phyloP scores from a whole-genome alignment of 2,329 filamentous ascomycete species.

The Aspergillus neoniger region DNA sequence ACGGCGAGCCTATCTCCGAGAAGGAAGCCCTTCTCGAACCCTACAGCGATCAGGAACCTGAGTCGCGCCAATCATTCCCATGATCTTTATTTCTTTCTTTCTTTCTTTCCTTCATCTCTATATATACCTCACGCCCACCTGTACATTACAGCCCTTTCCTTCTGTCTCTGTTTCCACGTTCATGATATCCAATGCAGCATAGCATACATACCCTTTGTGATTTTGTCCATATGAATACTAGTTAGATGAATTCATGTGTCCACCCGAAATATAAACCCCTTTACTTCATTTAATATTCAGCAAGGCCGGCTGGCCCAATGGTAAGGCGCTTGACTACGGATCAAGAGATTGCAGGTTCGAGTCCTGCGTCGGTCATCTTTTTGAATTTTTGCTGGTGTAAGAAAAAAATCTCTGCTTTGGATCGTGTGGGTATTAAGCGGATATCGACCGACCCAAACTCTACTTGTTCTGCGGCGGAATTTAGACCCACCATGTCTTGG shows the following conservation, averaged over 20 bases:
- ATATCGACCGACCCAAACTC: too few relatives aligned
- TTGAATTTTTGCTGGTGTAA: slow-evolving; percentile 11
- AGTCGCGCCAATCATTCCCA: neutral
- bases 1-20: slow-evolving; percentile 16
- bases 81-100: neutral
- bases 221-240: neutral
- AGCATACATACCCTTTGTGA: slow-evolving; percentile 1
- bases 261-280: neutral
- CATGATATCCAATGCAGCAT: slow-evolving; percentile 15
- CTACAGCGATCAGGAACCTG: slow-evolving; percentile 7
- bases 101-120: slow-evolving; percentile 3
- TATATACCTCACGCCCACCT: neutral
- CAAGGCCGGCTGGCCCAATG: slow-evolving; percentile 25
- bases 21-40: slow-evolving; percentile 17
- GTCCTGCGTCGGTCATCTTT: slow-evolving; percentile 40
- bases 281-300: neutral
- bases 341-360: slow-evolving; percentile 56
- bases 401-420: neutral
- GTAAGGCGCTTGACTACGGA: slow-evolving; percentile 56
- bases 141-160: neutral
- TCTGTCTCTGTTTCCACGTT: neutral
- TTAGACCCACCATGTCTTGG: too few relatives aligned
- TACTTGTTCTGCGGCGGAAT: too few relatives aligned
- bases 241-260: neutral
- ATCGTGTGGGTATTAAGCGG: neutral